Conservation (phyloP, 1,284 basidiomycete genomes). For the Coniferiporia weirii region DNA sequence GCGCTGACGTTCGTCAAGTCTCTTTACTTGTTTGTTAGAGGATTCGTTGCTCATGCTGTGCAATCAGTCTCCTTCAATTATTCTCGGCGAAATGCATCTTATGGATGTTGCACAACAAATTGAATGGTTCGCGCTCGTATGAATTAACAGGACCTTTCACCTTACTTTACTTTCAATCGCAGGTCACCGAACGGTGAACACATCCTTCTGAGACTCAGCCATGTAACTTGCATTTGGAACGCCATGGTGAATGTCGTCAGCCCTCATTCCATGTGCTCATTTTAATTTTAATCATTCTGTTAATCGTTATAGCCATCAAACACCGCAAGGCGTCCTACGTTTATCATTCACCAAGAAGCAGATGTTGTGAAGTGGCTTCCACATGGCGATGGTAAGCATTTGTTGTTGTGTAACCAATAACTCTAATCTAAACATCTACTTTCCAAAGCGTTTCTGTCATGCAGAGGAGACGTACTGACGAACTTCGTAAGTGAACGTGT, state of each 20-base stretch:
- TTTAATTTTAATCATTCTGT: not conserved
- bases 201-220: constrained; percentile 10
- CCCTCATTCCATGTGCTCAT: not conserved
- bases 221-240: constrained; percentile 13
- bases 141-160: not conserved
- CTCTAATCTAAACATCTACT: not conserved
- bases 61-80: constrained; percentile 7
- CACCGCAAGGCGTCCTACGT: not conserved
- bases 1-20: constrained; percentile 7
- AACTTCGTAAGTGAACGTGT: constrained; percentile 2
- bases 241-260: not conserved
- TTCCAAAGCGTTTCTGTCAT: constrained; percentile 3
- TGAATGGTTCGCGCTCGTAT: constrained; percentile 7
- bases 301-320: not conserved
- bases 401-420: not conserved
- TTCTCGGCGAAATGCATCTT: constrained; percentile 9
- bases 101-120: constrained; percentile 6
- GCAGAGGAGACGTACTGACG: constrained; percentile 3
- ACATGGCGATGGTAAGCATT: not conserved
- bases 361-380: constrained; percentile 12
- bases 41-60: not conserved
- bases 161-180: not conserved
- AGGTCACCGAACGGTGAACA: constrained; percentile 14
- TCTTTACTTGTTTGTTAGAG: not conserved
- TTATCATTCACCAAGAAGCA: constrained; percentile 8